A percentile compares a stretch with the other conserved stretches of the same genome.
Evolutionary conservation across 257 asterid genomes (phyloP).

Genomic region (Jacaranda copaia): DNA sequence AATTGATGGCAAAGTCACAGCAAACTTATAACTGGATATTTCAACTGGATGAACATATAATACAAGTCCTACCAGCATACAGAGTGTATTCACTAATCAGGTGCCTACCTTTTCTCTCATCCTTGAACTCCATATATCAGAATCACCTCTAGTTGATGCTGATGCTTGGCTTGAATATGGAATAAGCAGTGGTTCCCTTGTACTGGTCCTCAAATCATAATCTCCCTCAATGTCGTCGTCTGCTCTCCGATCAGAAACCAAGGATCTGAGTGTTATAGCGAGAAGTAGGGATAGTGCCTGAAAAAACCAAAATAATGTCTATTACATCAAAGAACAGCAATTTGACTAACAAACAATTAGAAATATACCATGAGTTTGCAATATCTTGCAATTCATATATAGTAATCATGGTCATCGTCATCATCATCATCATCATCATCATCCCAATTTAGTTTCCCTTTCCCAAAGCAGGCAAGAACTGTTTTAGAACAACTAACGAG

Average conservation of each 20-base stretch:
- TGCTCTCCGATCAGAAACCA: conserved; percentile 55
- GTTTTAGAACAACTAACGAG: conserved; percentile 9
- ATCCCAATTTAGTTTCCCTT: neutral
- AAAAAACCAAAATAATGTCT: conserved; percentile 28
- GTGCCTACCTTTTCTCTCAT: conserved; percentile 78
- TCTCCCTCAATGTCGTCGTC: conserved; percentile 70
- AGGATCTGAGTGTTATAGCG: conserved; percentile 67
- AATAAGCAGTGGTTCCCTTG: conserved; percentile 68
- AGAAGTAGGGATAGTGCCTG: conserved; percentile 73
- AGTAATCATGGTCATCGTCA: no score
- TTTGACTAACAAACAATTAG: conserved; percentile 12
- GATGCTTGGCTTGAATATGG: conserved; percentile 56
- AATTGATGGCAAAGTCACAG: neutral
- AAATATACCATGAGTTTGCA: conserved; percentile 25
- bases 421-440: neutral
- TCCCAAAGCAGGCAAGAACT: conserved; percentile 1
- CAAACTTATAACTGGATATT: neutral
- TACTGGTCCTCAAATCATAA: conserved; percentile 51
- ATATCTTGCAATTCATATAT: conserved; percentile 4
- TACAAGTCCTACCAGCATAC: neutral
- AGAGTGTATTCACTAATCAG: neutral
- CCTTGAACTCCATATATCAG: conserved; percentile 81
- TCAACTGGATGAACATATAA: conserved; percentile 18
- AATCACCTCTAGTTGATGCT: conserved; percentile 60
- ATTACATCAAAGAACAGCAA: conserved; percentile 16